Evolutionary conservation across 768 basidiomycete genomes (phyloP).

Genomic region (Lentinula guzmanii): DNA sequence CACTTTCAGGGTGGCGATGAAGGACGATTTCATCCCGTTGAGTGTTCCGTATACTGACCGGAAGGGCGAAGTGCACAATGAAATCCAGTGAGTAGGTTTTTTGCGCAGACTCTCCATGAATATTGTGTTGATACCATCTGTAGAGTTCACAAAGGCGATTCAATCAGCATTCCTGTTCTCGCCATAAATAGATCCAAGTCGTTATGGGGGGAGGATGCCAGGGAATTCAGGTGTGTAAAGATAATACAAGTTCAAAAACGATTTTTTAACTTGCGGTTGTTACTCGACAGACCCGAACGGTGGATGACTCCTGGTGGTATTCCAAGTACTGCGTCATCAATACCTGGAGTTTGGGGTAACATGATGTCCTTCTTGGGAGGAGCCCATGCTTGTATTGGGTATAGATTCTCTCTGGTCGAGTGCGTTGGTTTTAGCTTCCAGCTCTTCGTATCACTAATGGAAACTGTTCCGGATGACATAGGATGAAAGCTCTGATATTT

Average conservation of each 20-base stretch:
- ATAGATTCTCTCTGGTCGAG: constrained; percentile 58
- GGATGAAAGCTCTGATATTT: constrained; percentile 40
- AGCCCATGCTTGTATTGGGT: constrained; percentile 61
- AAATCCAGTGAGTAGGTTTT: constrained; percentile 27
- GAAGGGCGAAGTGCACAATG: constrained; percentile 33
- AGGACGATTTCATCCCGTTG: constrained; percentile 51
- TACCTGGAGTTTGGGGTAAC: constrained; percentile 63
- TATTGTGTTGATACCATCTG: neutral
- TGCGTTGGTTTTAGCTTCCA: constrained; percentile 20
- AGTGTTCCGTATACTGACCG: constrained; percentile 36
- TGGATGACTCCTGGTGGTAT: constrained; percentile 33
- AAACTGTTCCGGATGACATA: constrained; percentile 5
- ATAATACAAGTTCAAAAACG: neutral
- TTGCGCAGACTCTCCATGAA: neutral
- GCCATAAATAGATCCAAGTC: constrained; percentile 43
- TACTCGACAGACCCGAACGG: constrained; percentile 50
- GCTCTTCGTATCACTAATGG: neutral
- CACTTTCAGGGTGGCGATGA: constrained; percentile 36
- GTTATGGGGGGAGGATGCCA: constrained; percentile 61
- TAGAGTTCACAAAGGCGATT: constrained; percentile 38
- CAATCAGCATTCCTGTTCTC: constrained; percentile 44
- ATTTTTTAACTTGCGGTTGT: neutral
- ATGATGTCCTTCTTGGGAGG: constrained; percentile 60
- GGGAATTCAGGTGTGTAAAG: constrained; percentile 46
- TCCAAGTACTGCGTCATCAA: constrained; percentile 32